Evolutionary conservation across 2,329 filamentous ascomycete species (phyloP).

Genomic region (Stemphylium vesicarium): DNA sequence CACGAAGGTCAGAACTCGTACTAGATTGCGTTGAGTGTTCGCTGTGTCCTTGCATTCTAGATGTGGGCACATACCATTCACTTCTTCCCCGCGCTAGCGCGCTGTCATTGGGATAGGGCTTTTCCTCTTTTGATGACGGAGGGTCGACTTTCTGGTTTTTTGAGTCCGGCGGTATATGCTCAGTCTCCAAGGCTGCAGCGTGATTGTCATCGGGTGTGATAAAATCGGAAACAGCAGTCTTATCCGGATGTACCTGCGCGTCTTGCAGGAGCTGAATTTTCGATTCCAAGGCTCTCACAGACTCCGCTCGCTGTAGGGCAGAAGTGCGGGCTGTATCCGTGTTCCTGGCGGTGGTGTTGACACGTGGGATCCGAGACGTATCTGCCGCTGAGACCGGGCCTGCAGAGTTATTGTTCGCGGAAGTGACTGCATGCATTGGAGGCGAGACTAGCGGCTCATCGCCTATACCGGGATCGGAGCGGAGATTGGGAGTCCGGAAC

Average conservation of each 20-base stretch:
- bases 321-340: constrained; percentile 15
- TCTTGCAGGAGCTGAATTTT: not conserved
- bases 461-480: not conserved
- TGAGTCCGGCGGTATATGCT: not conserved
- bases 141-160: too few relatives aligned
- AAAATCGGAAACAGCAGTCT: constrained; percentile 10
- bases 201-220: not conserved
- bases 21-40: constrained; percentile 24
- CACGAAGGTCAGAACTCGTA: constrained; percentile 32
- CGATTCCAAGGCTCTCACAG: constrained; percentile 11
- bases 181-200: not conserved
- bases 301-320: constrained; percentile 26
- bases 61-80: constrained; percentile 10
- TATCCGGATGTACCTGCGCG: not conserved
- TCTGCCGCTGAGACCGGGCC: constrained; percentile 13
- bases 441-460: constrained; percentile 2
- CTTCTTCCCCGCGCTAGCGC: constrained; percentile 16
- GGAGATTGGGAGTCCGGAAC: constrained; percentile 22
- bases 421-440: constrained; percentile 17
- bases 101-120: not conserved
- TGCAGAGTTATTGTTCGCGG: not conserved
- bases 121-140: not conserved
- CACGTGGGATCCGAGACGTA: constrained; percentile 38
- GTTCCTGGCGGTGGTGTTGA: constrained; percentile 6
- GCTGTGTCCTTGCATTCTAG: constrained; percentile 10